phyloP scores from a whole-genome alignment of 1,139 yeast species.

The Debaryomyces fabryi region DNA sequence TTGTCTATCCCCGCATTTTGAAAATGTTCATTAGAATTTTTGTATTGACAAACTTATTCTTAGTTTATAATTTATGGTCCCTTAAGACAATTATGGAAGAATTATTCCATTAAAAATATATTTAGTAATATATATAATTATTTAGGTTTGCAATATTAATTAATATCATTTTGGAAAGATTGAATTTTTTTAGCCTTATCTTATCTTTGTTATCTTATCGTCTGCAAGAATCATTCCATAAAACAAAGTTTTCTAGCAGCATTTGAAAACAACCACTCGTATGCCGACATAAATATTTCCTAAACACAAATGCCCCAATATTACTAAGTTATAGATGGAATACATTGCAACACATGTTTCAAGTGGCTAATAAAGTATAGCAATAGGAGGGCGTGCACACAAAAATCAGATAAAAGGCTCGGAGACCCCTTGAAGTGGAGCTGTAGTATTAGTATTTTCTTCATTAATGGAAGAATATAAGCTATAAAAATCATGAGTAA shows the following conservation, averaged over 20 bases:
- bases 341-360: background rate
- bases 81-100: background rate
- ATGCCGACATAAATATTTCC: background rate
- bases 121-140: background rate
- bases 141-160: background rate
- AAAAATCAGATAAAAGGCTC: constrained; percentile 3
- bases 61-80: background rate
- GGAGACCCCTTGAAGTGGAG: constrained; percentile 1
- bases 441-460: background rate
- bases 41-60: background rate
- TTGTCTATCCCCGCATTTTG: too few species aligned
- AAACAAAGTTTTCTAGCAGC: background rate
- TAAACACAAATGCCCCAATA: background rate
- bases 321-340: background rate
- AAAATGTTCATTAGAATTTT: too few species aligned
- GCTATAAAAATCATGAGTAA: constrained; percentile 6
- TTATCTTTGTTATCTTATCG: background rate
- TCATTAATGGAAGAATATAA: background rate
- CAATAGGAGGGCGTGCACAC: constrained; percentile 3
- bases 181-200: background rate
- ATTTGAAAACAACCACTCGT: background rate
- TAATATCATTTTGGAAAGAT: background rate
- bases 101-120: background rate
- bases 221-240: background rate
- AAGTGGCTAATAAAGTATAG: background rate